phyloP scores from a whole-genome alignment of 2,329 filamentous ascomycete genomes.

The Anisogramma anomala region DNA sequence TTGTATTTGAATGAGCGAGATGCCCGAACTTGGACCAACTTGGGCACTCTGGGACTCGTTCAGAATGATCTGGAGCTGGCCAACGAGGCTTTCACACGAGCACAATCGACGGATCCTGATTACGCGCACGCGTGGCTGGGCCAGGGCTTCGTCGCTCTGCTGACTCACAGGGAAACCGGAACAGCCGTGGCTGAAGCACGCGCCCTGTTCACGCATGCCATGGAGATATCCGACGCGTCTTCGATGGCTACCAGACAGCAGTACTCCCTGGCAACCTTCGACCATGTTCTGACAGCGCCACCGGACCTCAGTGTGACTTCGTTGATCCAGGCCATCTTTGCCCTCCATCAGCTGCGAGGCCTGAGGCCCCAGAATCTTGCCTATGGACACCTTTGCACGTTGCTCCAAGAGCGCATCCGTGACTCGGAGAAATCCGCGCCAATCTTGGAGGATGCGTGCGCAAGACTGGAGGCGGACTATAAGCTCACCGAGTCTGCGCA shows the following conservation, averaged over 20 bases:
- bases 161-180: slow-evolving; percentile 54
- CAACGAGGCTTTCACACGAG: slow-evolving; percentile 77
- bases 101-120: slow-evolving; percentile 89
- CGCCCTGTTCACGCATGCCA: slow-evolving; percentile 82
- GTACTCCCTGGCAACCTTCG: slow-evolving; percentile 72
- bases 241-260: slow-evolving; percentile 63
- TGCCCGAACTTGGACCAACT: slow-evolving; percentile 77
- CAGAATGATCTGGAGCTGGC: slow-evolving; percentile 78
- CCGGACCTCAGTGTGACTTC: slow-evolving; percentile 40
- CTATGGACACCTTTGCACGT: slow-evolving; percentile 64
- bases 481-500: slow-evolving; percentile 68
- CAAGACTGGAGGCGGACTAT: slow-evolving; percentile 65
- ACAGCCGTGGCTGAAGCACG: slow-evolving; percentile 54
- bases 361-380: slow-evolving; percentile 60
- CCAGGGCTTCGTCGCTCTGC: slow-evolving; percentile 72
- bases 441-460: slow-evolving; percentile 55
- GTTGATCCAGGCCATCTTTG: slow-evolving; percentile 80
- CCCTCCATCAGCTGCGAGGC: slow-evolving; percentile 65
- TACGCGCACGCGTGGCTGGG: slow-evolving; percentile 91
- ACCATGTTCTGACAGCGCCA: slow-evolving; percentile 56
- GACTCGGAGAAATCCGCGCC: slow-evolving; percentile 53
- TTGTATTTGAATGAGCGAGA: slow-evolving; percentile 86
- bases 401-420: slow-evolving; percentile 71
- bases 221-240: slow-evolving; percentile 77
- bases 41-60: slow-evolving; percentile 74